These are phyloP conservation scores for Penicillium silybi DNA, from an alignment of 495 filamentous ascomycete species.

Conservation along the genomic window DNA sequence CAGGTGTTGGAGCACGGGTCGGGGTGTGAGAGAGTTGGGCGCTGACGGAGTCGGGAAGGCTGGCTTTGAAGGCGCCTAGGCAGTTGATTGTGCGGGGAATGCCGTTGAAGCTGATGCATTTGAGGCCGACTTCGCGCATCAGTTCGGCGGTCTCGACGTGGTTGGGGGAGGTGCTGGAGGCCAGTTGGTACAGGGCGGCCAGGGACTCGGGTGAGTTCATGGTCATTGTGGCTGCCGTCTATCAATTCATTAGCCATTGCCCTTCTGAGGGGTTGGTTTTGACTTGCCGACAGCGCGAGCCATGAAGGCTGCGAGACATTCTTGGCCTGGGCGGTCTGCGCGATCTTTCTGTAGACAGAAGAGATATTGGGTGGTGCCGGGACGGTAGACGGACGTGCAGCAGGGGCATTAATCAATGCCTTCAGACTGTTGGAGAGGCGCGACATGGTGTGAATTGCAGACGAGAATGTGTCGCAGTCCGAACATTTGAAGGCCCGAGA, in stretches of 20 bases:
- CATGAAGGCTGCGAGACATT: conserved; percentile 58
- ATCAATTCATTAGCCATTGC: background rate
- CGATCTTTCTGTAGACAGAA: conserved; percentile 57
- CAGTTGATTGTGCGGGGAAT: conserved; percentile 79
- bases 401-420: conserved; percentile 64
- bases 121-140: conserved; percentile 75
- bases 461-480: background rate
- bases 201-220: conserved; percentile 70
- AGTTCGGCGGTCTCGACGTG: conserved; percentile 61
- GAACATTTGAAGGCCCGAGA: background rate
- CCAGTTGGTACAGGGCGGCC: conserved; percentile 48
- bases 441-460: conserved; percentile 47
- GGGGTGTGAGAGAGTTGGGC: conserved; percentile 17
- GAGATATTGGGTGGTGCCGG: conserved; percentile 58
- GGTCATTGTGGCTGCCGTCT: conserved; percentile 71
- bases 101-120: conserved; percentile 82
- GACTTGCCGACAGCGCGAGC: conserved; percentile 59
- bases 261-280: background rate
- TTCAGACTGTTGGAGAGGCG: conserved; percentile 66
- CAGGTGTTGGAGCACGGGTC: conserved; percentile 15
- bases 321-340: conserved; percentile 47
- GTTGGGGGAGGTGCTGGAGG: conserved; percentile 33
- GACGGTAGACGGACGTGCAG: conserved; percentile 61
- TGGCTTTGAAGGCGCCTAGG: conserved; percentile 60
- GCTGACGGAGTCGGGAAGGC: conserved; percentile 41